Base-by-base conservation (phyloP, 1,284 basidiomycete species). In the Ganoderma lingzhi region DNA sequence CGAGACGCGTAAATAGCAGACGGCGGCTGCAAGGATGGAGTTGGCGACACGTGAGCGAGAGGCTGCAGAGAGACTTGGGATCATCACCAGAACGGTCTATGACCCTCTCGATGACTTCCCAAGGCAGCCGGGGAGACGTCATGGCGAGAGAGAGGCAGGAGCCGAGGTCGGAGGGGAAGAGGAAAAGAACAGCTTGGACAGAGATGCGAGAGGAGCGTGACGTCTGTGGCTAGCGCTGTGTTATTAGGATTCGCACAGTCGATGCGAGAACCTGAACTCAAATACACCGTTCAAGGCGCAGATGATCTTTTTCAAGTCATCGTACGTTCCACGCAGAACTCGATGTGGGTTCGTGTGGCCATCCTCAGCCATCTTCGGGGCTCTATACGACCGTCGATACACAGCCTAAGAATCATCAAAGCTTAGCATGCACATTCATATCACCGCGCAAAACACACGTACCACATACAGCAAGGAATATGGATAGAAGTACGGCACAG, bases 11-110 rank as follows among this genome's bases (percentile, higher is more conserved):
- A 37, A 58, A 35, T 14, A 58, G 30, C 3, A 19, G 14, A 37
- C 32, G 19, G 28, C 14, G 56, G 30, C 56, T 58, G 8, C 35
- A 35, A 37, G 56, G 56, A 19, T 28, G 56, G 19, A 58, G 56
- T 37, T 58, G 56, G 15, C 56, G 56, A 37, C 56, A 58, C 8
- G 56, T 58, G 19, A 58, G 30, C 15, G 56, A 58, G 30, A 58
- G 17, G 56, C 30, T 37, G 32, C 17, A 19, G 3, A 58, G 35
- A 9, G 56, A 14, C 6, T 19, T 35, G 32, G 56, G 6, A 58
- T 58, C 0, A 17, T 58, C 56, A 37, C 17, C 30, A 8, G 32
- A 37, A 30, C n/a, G 32, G 32, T 37, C 56, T 5, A 58, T n/a
- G 35, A 58, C 56, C 56, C 23, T 23, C 23, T 23, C 23, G 23